Evolutionary conservation across 2,329 filamentous ascomycete species (phyloP).

Genomic region (Ophidiomyces ophidiicola): DNA sequence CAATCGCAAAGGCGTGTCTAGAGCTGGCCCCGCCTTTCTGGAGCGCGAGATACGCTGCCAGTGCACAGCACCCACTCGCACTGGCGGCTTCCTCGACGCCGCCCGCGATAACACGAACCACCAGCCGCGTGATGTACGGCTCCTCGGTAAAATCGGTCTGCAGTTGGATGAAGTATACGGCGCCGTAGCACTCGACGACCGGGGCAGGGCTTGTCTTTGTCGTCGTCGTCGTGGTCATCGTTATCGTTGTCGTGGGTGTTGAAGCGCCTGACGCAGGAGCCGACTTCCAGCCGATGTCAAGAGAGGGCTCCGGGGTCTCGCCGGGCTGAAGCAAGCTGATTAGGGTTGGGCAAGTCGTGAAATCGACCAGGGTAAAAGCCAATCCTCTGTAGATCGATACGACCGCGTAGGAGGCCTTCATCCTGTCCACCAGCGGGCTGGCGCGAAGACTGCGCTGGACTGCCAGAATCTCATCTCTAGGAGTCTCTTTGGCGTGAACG

Average conservation of each 20-base stretch:
- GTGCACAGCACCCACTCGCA: constrained; percentile 39
- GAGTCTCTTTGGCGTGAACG: constrained; percentile 38
- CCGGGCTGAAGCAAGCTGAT: constrained; percentile 18
- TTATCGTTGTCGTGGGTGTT: not conserved
- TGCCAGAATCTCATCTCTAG: constrained; percentile 20
- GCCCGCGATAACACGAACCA: constrained; percentile 23
- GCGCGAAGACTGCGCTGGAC: constrained; percentile 20
- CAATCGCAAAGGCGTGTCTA: constrained; percentile 29
- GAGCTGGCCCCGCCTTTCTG: constrained; percentile 27
- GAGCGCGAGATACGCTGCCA: constrained; percentile 36
- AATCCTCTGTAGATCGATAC: constrained; percentile 61
- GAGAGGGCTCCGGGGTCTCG: constrained; percentile 20
- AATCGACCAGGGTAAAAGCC: constrained; percentile 35
- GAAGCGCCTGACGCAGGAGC: not conserved
- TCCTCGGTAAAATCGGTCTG: constrained; percentile 19
- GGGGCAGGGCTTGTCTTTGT: not conserved
- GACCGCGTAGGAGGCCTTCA: constrained; percentile 34
- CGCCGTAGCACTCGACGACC: constrained; percentile 16
- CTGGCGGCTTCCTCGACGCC: constrained; percentile 40
- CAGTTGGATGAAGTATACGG: constrained; percentile 24
- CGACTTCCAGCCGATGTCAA: constrained; percentile 22
- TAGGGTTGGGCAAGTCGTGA: constrained; percentile 20
- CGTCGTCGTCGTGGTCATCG: too few species aligned
- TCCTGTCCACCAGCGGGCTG: constrained; percentile 19
- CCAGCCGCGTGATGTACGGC: constrained; percentile 22